Evolutionary conservation across 2,329 filamentous ascomycete species (phyloP).

Genomic region (Cordyceps farinosa): DNA sequence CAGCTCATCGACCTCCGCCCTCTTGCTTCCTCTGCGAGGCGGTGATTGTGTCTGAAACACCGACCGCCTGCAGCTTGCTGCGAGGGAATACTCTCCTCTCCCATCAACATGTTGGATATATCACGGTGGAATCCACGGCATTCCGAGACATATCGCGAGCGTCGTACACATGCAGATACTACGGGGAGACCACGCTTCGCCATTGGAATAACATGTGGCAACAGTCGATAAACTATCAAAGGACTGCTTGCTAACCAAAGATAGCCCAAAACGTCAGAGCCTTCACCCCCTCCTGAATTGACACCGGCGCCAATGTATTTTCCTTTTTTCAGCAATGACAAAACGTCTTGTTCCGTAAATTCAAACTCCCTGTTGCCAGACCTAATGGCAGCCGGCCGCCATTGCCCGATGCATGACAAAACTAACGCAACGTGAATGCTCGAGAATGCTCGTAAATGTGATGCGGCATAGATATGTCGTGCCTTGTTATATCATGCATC

Average conservation of each 20-base stretch:
- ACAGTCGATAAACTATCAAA: neutral
- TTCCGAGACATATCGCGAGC: neutral
- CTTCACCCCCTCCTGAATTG: neutral
- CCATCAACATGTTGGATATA: neutral
- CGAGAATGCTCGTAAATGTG: slow-evolving; percentile 14
- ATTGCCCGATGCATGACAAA: slow-evolving; percentile 11
- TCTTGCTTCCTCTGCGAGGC: neutral
- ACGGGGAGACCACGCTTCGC: neutral
- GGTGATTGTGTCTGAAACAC: slow-evolving; percentile 13
- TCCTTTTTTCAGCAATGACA: neutral
- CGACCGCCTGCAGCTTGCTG: neutral
- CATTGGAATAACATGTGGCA: neutral
- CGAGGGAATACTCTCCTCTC: neutral
- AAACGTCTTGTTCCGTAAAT: neutral
- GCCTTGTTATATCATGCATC: neutral
- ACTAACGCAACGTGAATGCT: slow-evolving; percentile 5
- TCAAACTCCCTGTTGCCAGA: slow-evolving; percentile 6
- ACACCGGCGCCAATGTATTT: neutral
- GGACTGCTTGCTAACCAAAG: neutral
- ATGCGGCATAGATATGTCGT: neutral
- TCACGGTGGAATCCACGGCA: neutral
- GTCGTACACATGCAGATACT: neutral
- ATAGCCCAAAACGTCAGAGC: neutral
- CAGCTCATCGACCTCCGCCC: neutral
- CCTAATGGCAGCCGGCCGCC: neutral